Evolutionary conservation across 2,329 filamentous ascomycete genomes (phyloP).

Genomic region (Coniochaeta hoffmannii): DNA sequence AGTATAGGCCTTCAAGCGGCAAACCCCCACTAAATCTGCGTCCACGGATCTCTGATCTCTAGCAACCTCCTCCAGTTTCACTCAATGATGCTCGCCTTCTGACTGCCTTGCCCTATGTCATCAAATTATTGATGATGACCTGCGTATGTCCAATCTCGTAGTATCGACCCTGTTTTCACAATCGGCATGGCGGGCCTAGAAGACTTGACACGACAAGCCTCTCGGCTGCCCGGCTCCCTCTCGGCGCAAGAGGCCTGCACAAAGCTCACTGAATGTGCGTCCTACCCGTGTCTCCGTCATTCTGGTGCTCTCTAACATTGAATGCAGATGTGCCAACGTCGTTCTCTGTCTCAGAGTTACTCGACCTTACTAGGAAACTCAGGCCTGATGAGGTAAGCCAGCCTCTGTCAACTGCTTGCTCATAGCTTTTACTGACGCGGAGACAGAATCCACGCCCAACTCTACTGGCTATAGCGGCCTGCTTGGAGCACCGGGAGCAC

Average conservation of each 20-base stretch:
- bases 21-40: neutral
- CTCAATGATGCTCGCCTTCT: too few species aligned
- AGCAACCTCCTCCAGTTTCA: too few species aligned
- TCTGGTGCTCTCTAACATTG: neutral
- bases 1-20: neutral
- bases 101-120: too few species aligned
- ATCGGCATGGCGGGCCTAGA: neutral
- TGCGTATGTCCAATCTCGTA: too few species aligned
- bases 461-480: neutral
- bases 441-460: neutral
- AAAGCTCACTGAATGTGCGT: neutral
- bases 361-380: neutral
- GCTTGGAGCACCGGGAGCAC: neutral
- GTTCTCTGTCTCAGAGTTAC: conserved; percentile 8
- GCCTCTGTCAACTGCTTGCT: neutral
- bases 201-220: neutral
- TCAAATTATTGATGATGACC: too few species aligned
- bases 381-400: neutral
- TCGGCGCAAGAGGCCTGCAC: neutral
- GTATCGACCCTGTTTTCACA: too few species aligned
- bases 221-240: neutral
- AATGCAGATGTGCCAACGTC: conserved; percentile 4
- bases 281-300: neutral
- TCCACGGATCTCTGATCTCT: too few species aligned
- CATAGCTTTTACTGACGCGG: neutral